Base-by-base conservation (phyloP, 352 stramenopile genomes). In the Globisporangium okanoganense region DNA sequence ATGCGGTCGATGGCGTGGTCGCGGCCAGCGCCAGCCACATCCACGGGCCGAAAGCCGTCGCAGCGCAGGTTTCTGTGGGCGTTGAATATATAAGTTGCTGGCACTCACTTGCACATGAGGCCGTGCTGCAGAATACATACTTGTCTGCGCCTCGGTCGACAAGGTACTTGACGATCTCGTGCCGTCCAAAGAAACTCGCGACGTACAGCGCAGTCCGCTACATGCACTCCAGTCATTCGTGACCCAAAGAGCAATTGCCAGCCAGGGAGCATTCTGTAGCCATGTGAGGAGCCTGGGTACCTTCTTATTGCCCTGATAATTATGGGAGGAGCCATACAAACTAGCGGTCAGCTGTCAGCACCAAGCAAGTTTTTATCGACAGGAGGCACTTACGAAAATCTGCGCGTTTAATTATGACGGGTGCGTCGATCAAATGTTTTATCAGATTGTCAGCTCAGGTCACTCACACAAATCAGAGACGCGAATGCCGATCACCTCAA, bases 151-250 rank as follows among this genome's bases (percentile, higher is more conserved):
- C 82, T 56, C 65, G 67, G 31, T 56, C 22, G 24, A 90, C 50
- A 53, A 92, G 65, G 10, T 78, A 47, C 51, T 67, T 64, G 16
- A 89, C 77, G 31, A 86, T 65, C 33, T 88, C 72, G 35, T 76
- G 62, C 2, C 77, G 74, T 0, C 69, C 72, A 36, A 89, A 87
- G 66, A 88, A 88, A 62, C 79, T 88, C 3, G 82, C 78, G n/a
- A 86, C 59, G 31, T 89, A 87, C 61, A 92, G 60, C 16, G 77
- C 64, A 5, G 78, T 89, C 40, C 79, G 66, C 77, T 91, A 5
- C 22, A 40, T 40, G 22, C 25, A 51, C 14, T 16, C 12, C 9
- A 29, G n/a, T 10, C 12, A 58, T 27, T 24, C 13, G 38, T 36
- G 24, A 45, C 49, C 10, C 22, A 45, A 29, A 29, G 3, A 50